These are phyloP conservation scores for Bertia moriformis DNA, from an alignment of 2,329 filamentous ascomycete species.

Conservation along the genomic window DNA sequence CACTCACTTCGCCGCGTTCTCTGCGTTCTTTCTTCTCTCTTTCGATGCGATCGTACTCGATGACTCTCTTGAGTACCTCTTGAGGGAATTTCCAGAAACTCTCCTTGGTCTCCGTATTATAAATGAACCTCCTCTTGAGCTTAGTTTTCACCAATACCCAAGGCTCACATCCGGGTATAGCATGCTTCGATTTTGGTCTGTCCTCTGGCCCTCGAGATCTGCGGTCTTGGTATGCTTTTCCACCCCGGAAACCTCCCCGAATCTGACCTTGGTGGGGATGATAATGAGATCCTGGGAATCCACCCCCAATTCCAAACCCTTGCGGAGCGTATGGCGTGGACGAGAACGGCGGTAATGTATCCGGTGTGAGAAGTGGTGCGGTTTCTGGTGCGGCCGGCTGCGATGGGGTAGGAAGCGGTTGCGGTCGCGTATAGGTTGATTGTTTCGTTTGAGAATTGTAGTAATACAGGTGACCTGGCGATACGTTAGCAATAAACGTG, in stretches of 20 bases:
- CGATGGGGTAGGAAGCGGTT: not conserved
- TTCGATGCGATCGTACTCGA: conserved; percentile 33
- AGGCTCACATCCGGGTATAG: conserved; percentile 39
- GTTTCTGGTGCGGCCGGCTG: not conserved
- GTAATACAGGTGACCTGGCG: conserved; percentile 38
- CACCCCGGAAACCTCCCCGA: conserved; percentile 15
- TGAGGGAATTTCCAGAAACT: conserved; percentile 52
- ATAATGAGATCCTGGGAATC: not conserved
- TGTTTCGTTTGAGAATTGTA: conserved; percentile 41
- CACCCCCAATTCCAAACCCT: not conserved
- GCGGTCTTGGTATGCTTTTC: conserved; percentile 25
- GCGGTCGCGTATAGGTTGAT: conserved; percentile 41
- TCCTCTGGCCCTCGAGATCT: conserved; percentile 31
- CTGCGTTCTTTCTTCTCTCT: conserved; percentile 33
- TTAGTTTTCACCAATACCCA: conserved; percentile 51
- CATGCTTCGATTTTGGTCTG: conserved; percentile 41
- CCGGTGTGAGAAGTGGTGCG: conserved; percentile 6
- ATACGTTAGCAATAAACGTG: too few relatives aligned
- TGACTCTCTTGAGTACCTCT: conserved; percentile 33
- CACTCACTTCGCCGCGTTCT: conserved; percentile 11
- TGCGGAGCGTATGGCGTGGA: conserved; percentile 3
- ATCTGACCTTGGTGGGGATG: conserved; percentile 5
- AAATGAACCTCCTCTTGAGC: conserved; percentile 44
- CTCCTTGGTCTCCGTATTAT: conserved; percentile 46
- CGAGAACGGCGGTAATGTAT: conserved; percentile 11